Evolutionary conservation across 805 yeast species (phyloP).

Genomic region (Cyberlindnera suaveolens): DNA sequence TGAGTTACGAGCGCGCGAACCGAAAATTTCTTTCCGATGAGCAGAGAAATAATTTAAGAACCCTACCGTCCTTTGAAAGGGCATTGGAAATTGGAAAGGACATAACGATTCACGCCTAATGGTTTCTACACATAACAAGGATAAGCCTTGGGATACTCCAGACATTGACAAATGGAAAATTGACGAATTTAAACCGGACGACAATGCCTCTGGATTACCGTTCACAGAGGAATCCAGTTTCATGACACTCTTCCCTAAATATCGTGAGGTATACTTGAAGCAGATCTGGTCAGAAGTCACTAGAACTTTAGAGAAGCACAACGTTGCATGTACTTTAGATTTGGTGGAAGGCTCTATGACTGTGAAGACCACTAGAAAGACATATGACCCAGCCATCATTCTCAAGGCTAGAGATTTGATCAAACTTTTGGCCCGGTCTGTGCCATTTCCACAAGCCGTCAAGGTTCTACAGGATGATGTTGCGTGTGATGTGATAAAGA

Average conservation of each 20-base stretch:
- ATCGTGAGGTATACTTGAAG: conserved; percentile 84
- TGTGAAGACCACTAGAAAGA: conserved; percentile 90
- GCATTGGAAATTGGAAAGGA: too few species aligned
- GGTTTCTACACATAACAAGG: conserved; percentile 91
- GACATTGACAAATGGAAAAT: conserved; percentile 90
- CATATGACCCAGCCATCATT: conserved; percentile 90
- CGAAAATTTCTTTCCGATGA: too few species aligned
- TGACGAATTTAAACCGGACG: conserved; percentile 86
- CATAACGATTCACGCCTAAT: conserved; percentile 29
- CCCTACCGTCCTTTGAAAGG: too few species aligned
- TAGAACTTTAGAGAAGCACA: conserved; percentile 61
- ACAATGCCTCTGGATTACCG: conserved; percentile 78
- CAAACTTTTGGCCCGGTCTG: conserved; percentile 89
- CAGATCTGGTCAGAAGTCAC: conserved; percentile 94
- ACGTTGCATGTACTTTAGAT: conserved; percentile 79
- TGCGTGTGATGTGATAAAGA: conserved; percentile 95
- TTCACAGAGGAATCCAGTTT: conserved; percentile 96
- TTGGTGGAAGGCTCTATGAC: conserved; percentile 97
- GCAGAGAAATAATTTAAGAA: too few species aligned
- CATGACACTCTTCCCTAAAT: conserved; percentile 93
- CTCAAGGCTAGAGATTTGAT: conserved; percentile 93
- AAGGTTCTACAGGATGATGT: conserved; percentile 86
- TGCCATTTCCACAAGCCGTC: conserved; percentile 94
- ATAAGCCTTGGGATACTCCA: conserved; percentile 97
- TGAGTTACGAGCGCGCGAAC: too few species aligned